Base-by-base conservation (phyloP, 106 monocot genomes). In the Cymbidium sinense region DNA sequence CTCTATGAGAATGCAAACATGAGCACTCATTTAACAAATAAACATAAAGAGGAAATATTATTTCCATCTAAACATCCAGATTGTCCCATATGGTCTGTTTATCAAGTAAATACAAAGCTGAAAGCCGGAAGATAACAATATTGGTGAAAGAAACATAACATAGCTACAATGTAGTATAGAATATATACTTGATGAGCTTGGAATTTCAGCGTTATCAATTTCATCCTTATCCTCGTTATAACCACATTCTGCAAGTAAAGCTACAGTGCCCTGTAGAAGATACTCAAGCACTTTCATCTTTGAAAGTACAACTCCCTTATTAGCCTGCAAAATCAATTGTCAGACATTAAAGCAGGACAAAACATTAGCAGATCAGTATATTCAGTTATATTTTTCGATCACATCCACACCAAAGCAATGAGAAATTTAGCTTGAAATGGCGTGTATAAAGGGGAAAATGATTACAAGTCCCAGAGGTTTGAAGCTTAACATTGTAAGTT, bases 241-340 rank as follows among this genome's bases (percentile, higher is more conserved):
- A 50, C 84, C 62, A 36, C 50, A 51, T 76, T 87, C 88, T 73
- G 76, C 71, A 81, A 79, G 37, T 47, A 89, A 88, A 85, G 78
- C 85, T 3, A 85, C 76, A 75, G 85, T 67, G 13, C 31, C 91
- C 70, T 94, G 87, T 34, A 96, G 73, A 28, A 96, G 65, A 87
- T 88, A 78, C 47, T 83, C 74, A 12, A 96, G 76, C 52, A 88
- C 73, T 81, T 90, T 87, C 33, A 50, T 88, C 78, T 84, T 90
- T 47, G 88, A 82, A 52, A 96, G 36, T 47, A 73, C 47, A 64
- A 77, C 78, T 75, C 89, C 94, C 34, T 5, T 71, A 31, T 67
- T 23, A 64, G 93, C 86, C 96, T 96, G 82, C 13, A 50, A 15
- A 74, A 5, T 50, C 64, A 80, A 70, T 55, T 80, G 70, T 75